Percentiles rank a stretch among this genome's conserved stretches.
Evolutionary conservation across 1,284 basidiomycete genomes (phyloP).

Genomic region (Sporisorium iseilematis-ciliati): DNA sequence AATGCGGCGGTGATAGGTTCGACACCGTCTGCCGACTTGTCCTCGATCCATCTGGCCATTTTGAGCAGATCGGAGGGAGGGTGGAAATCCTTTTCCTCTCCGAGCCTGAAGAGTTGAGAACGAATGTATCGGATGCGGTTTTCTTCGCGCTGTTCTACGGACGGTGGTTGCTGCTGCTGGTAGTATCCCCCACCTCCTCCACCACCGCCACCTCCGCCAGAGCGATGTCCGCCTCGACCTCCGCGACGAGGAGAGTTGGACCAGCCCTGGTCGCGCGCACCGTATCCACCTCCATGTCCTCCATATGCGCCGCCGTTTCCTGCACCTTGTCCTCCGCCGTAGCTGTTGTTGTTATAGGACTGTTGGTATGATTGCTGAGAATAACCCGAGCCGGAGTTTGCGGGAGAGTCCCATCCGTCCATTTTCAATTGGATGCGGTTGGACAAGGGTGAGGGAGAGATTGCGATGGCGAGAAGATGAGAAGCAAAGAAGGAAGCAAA

Average conservation of each 20-base stretch:
- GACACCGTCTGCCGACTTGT: constrained; percentile 42
- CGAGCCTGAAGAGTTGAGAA: constrained; percentile 56
- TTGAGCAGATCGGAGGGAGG: constrained; percentile 57
- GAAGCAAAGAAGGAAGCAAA: background rate
- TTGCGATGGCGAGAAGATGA: too few relatives aligned
- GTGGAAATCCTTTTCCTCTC: constrained; percentile 58
- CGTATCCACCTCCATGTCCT: background rate
- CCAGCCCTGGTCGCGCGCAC: constrained; percentile 38
- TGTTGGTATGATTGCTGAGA: constrained; percentile 20
- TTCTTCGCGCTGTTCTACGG: constrained; percentile 45
- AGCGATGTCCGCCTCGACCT: constrained; percentile 29
- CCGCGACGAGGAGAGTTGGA: constrained; percentile 42
- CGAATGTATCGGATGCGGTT: constrained; percentile 45
- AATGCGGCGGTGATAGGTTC: constrained; percentile 56
- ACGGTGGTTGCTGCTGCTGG: constrained; percentile 26
- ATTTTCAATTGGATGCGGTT: constrained; percentile 2
- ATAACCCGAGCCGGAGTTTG: constrained; percentile 12
- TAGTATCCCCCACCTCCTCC: constrained; percentile 27
- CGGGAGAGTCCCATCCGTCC: constrained; percentile 36
- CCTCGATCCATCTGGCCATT: constrained; percentile 61
- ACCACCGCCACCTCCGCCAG: constrained; percentile 23
- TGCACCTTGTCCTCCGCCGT: background rate
- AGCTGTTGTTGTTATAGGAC: constrained; percentile 10
- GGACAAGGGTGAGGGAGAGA: background rate
- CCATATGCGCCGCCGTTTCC: constrained; percentile 5